phyloP scores from a whole-genome alignment of 495 filamentous ascomycete genomes.

The Hypoxylon perforatum region DNA sequence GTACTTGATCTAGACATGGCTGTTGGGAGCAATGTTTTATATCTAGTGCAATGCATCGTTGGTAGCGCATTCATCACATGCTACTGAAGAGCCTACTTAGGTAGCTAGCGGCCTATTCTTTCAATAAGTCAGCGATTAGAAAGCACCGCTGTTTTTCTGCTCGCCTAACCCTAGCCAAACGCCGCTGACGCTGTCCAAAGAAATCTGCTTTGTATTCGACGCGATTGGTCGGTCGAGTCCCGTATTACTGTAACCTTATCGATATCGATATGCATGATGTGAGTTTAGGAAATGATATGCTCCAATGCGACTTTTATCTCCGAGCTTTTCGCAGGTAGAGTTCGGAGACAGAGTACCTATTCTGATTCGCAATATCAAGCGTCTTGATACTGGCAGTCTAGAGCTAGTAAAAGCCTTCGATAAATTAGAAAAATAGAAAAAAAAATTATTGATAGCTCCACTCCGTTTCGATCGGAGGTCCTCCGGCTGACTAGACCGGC shows the following conservation, averaged over 20 bases:
- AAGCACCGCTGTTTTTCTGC: slow-evolving; percentile 17
- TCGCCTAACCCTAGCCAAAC: too few relatives aligned
- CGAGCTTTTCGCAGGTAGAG: too few relatives aligned
- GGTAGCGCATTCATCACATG: not conserved
- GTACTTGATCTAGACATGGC: not conserved
- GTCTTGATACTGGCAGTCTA: too few relatives aligned
- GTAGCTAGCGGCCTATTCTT: slow-evolving; percentile 6
- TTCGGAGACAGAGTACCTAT: too few relatives aligned
- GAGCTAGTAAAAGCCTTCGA: too few relatives aligned
- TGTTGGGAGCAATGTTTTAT: not conserved
- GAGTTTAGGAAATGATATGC: not conserved
- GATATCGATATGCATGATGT: slow-evolving; percentile 12
- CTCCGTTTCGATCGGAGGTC: too few relatives aligned
- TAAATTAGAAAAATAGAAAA: too few relatives aligned
- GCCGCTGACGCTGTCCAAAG: slow-evolving; percentile 9
- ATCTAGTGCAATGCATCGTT: not conserved
- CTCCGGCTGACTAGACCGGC: too few relatives aligned
- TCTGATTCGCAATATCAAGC: too few relatives aligned
- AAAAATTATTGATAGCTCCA: too few relatives aligned
- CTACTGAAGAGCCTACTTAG: not conserved
- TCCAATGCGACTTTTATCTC: too few relatives aligned
- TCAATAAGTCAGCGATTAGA: slow-evolving; percentile 44
- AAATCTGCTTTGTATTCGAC: slow-evolving; percentile 1
- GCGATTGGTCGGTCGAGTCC: slow-evolving; percentile 15
- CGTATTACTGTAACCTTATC: not conserved